Evolutionary conservation across 305 asterid genomes (phyloP).

Genomic region (Solanum hybrid): DNA sequence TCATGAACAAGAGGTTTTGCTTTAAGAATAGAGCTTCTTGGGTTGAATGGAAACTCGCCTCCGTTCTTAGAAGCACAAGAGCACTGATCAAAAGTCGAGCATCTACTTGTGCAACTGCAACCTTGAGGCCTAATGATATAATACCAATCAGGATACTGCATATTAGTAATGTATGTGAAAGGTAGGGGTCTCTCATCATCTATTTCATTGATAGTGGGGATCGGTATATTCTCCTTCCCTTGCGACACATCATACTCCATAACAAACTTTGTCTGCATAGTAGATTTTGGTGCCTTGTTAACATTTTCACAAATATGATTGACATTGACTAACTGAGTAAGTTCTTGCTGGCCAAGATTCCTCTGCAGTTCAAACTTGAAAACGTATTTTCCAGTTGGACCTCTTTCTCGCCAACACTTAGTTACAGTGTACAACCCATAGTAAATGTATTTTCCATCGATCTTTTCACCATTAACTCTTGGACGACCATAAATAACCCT

Average conservation of each 20-base stretch:
- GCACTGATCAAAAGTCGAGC: neutral
- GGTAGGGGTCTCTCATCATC: neutral
- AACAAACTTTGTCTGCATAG: neutral
- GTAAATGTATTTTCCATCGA: neutral
- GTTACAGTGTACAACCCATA: neutral
- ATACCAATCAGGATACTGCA: neutral
- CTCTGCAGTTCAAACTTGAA: neutral
- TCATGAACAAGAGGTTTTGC: neutral
- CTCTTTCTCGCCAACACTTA: neutral
- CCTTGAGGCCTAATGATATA: neutral
- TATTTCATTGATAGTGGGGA: no score
- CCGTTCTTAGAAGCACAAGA: neutral
- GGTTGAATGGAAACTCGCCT: neutral
- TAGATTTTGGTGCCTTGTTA: neutral
- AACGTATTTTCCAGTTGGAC: neutral
- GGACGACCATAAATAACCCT: neutral
- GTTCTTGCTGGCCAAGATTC: neutral
- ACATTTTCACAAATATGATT: neutral
- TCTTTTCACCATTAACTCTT: neutral
- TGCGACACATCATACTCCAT: neutral
- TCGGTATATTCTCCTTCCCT: neutral
- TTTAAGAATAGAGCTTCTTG: neutral
- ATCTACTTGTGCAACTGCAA: neutral
- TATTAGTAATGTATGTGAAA: no score
- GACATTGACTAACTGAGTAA: neutral